phyloP scores from a whole-genome alignment of 1,284 basidiomycete species.

The Tilletia caries region DNA sequence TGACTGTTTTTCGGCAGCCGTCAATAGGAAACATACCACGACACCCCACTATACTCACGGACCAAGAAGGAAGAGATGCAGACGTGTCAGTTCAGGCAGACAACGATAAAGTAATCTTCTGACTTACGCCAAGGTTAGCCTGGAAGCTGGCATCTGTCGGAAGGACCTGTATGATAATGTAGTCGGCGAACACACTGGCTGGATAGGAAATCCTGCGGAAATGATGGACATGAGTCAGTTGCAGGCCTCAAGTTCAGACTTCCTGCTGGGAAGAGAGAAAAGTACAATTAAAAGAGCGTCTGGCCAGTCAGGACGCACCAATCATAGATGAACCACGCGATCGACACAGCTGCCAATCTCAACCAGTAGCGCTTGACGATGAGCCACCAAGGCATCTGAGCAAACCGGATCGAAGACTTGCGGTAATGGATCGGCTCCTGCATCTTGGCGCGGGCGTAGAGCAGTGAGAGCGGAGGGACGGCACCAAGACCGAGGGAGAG shows the following conservation, averaged over 20 bases:
- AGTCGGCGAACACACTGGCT: conserved; percentile 71
- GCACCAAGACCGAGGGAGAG: conserved; percentile 81
- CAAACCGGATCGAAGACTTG: conserved; percentile 71
- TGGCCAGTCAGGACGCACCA: conserved; percentile 53
- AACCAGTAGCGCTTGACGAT: conserved; percentile 77
- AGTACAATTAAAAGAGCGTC: too few species aligned
- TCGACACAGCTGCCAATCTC: conserved; percentile 66
- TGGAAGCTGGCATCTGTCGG: conserved; percentile 14
- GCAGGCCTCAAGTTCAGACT: too few species aligned
- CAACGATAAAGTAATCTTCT: conserved; percentile 37
- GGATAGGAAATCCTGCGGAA: conserved; percentile 28
- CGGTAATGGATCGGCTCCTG: conserved; percentile 67
- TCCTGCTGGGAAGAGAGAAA: too few species aligned
- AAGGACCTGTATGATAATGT: conserved; percentile 69
- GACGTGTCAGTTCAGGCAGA: conserved; percentile 32
- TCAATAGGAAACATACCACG: not conserved
- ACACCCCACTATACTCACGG: not conserved
- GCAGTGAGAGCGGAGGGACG: conserved; percentile 73
- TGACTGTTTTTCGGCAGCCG: conserved; percentile 36
- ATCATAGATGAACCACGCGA: conserved; percentile 81
- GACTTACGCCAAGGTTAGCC: conserved; percentile 13
- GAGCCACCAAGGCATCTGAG: conserved; percentile 70
- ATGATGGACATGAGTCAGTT: not conserved
- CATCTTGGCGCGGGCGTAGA: conserved; percentile 84
- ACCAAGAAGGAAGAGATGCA: not conserved